Evolutionary conservation across 495 filamentous ascomycete species (phyloP), one percentile per base, ranked within the genome.

Genomic region (Hypoxylon perforatum): DNA sequence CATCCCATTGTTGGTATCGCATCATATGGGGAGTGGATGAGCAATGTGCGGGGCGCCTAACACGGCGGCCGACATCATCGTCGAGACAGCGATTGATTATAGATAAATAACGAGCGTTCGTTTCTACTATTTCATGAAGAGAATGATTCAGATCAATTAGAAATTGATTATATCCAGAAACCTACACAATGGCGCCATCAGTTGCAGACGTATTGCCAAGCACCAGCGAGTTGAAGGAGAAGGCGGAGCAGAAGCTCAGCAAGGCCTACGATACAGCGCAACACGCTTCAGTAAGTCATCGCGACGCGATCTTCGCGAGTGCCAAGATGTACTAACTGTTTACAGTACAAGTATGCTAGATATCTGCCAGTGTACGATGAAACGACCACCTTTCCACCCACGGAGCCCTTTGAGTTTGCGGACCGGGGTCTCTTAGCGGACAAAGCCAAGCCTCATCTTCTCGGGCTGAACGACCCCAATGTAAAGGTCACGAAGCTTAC

Each of bases 301-400:
- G 10, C 8, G 19, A 6, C 14, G 7, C 15, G 21, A 14, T 33
- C n/a, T n/a, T n/a, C n/a, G 17, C 21, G 3, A 10, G 3, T 35
- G 21, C 2, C 0, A 11, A 42, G 23, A 50, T 10, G 10, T 33
- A 33, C 55, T 67, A 58, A 70, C 5, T n/a, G n/a, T 15, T 9
- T 14, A 36, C 57, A 82, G 81, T 82, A 80, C 66, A 82, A 85
- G 63, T 90, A 90, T 71, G 77, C 85, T 3, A 76, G 79, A 45
- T 90, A 90, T 57, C 80, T 90, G 9, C 88, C 88, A 4, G 85
- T 86, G 30, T 89, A 87, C 76, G 88, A 90, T 67, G 83, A 85
- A 51, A 76, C 76, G 41, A 81, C 88, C 28, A 84, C 76, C 69
- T 88, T 89, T 68, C 83, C 84, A 30, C 81, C 85, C 19, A 81